A percentile compares a stretch with the other conserved stretches of the same genome.
Evolutionary conservation across 352 stramenopile species (phyloP).

Genomic region (Globisporangium paddicum): DNA sequence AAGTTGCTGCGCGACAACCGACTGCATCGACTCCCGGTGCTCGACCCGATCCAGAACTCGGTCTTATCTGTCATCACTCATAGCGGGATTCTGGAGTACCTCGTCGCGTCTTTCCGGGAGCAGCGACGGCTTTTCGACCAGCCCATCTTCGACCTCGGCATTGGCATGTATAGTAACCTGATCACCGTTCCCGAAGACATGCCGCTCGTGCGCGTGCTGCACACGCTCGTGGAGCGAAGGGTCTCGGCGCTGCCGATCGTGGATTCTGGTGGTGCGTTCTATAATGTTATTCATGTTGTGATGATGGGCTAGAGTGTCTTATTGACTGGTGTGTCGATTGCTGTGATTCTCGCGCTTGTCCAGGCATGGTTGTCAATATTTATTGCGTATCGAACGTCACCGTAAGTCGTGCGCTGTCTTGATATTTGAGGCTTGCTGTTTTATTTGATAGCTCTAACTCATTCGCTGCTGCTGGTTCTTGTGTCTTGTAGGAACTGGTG

Average conservation of each 20-base stretch:
- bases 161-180: slow-evolving; percentile 93
- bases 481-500: slow-evolving; percentile 57
- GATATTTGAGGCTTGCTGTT: background rate
- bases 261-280: slow-evolving; percentile 63
- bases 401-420: slow-evolving; percentile 23
- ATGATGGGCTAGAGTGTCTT: background rate
- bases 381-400: slow-evolving; percentile 91
- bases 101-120: slow-evolving; percentile 96
- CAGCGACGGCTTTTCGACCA: slow-evolving; percentile 96
- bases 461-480: background rate
- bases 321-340: background rate
- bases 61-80: slow-evolving; percentile 93
- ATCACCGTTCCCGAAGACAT: slow-evolving; percentile 92
- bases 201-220: slow-evolving; percentile 92
- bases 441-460: background rate
- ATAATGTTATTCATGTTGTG: background rate
- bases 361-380: slow-evolving; percentile 89
- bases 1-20: slow-evolving; percentile 80
- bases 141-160: slow-evolving; percentile 93
- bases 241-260: slow-evolving; percentile 84
- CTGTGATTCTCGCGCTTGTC: background rate
- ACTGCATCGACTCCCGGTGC: slow-evolving; percentile 93
- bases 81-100: slow-evolving; percentile 92
- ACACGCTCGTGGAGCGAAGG: slow-evolving; percentile 78
- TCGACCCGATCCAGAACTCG: slow-evolving; percentile 91